Conservation (phyloP, 305 asterid genomes). For the Fraxinus albicans region DNA sequence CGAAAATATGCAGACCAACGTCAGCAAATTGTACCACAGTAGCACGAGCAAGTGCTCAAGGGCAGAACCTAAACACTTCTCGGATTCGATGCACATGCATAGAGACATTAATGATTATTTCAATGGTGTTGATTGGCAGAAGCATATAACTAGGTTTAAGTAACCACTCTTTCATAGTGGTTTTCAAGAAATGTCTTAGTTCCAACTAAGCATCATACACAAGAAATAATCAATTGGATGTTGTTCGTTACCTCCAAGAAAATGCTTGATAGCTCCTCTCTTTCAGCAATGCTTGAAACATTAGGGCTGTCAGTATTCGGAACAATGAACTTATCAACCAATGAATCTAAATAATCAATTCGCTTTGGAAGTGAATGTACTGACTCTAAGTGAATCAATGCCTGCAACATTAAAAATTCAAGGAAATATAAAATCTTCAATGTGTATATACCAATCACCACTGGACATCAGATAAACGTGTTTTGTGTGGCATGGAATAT, state of each 20-base stretch:
- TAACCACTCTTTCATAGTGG: background rate
- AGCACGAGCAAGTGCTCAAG: background rate
- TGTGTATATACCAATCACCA: background rate
- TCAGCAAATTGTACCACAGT: background rate
- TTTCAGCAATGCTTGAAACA: constrained; percentile 70
- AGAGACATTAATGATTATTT: background rate
- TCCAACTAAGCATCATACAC: background rate
- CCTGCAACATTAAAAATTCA: constrained; percentile 50
- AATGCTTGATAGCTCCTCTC: constrained; percentile 93
- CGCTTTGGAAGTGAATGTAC: constrained; percentile 78
- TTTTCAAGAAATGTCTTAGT: background rate
- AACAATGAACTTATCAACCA: constrained; percentile 73
- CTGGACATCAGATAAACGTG: background rate
- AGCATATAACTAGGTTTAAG: background rate
- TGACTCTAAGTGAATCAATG: constrained; percentile 92
- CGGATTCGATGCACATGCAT: background rate
- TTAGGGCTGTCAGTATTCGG: constrained; percentile 53
- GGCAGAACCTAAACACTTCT: background rate
- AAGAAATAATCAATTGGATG: background rate
- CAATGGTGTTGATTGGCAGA: background rate
- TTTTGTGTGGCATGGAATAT: background rate
- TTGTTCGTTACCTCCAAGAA: constrained; percentile 74
- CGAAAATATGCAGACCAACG: background rate
- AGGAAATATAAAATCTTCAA: constrained; percentile 9
- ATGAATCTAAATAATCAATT: constrained; percentile 71